phyloP scores from a whole-genome alignment of 345 rosid species.

The Rubroshorea leprosula region DNA sequence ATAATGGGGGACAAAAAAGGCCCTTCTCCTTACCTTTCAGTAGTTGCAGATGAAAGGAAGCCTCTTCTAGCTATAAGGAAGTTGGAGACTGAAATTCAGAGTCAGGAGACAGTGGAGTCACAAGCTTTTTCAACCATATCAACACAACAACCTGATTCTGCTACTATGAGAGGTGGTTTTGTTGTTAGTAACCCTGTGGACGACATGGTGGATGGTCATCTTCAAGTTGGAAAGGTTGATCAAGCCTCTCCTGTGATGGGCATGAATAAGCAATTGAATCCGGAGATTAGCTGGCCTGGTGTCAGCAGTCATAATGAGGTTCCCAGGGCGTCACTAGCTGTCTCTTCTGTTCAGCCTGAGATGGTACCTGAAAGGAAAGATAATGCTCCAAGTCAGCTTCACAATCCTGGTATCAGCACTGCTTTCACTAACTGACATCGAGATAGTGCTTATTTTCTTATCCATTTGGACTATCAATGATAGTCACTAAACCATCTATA shows the following conservation, averaged over 20 bases:
- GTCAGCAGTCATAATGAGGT: conserved; percentile 35
- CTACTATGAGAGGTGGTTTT: conserved; percentile 27
- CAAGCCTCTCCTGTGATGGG: conserved; percentile 31
- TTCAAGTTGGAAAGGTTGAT: conserved; percentile 32
- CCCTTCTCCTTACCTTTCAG: conserved; percentile 25
- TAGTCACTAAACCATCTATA: conserved; percentile 1
- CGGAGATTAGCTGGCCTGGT: conserved; percentile 45
- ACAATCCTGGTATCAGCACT: conserved; percentile 21
- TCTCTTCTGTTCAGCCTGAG: conserved; percentile 30
- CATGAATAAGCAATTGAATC: conserved; percentile 34
- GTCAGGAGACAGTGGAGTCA: conserved; percentile 39
- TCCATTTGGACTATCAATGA: background rate
- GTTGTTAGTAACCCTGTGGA: conserved; percentile 22
- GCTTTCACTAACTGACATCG: background rate
- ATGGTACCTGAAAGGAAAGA: conserved; percentile 29
- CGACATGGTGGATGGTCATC: conserved; percentile 31
- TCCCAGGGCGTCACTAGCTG: conserved; percentile 28
- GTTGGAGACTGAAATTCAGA: conserved; percentile 41
- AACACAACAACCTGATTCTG: conserved; percentile 35
- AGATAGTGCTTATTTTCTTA: conserved; percentile 10
- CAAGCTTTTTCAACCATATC: conserved; percentile 23
- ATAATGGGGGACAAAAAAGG: conserved; percentile 36
- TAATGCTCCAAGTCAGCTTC: conserved; percentile 27
- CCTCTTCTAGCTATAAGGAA: conserved; percentile 31
- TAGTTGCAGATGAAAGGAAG: conserved; percentile 45